A percentile compares a stretch with the other conserved stretches of the same genome.
phyloP scores from a whole-genome alignment of 139 green algal species.

The Haematococcus sp. region DNA sequence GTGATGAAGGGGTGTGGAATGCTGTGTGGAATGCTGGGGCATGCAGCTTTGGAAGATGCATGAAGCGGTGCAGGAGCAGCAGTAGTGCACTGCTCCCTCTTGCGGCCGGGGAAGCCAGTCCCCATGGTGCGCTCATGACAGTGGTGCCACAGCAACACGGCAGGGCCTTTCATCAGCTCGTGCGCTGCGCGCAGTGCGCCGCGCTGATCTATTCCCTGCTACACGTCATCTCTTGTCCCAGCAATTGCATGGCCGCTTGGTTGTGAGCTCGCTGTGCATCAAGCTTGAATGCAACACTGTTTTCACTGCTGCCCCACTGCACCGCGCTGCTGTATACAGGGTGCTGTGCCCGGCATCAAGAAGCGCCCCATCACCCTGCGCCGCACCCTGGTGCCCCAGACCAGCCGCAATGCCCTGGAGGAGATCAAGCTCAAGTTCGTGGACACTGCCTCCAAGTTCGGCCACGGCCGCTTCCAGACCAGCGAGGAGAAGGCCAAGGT shows the following conservation, averaged over 20 bases:
- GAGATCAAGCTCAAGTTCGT: conserved; percentile 97
- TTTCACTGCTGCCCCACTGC: not conserved
- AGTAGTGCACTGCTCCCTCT: conserved; percentile 13
- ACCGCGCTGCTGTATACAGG: conserved; percentile 45
- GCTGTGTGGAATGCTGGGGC: no score
- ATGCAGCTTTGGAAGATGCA: no score
- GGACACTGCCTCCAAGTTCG: conserved; percentile 98
- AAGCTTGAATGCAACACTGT: no score
- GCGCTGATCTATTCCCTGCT: conserved; percentile 23
- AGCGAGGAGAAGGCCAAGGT: conserved; percentile 87
- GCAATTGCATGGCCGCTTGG: no score
- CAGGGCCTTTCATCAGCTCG: conserved; percentile 20
- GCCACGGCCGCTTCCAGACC: conserved; percentile 99
- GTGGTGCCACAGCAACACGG: conserved; percentile 15
- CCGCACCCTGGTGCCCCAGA: conserved; percentile 90
- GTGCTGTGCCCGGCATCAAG: conserved; percentile 82
- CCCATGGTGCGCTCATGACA: conserved; percentile 18
- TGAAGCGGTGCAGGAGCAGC: no score
- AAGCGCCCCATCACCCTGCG: conserved; percentile 97
- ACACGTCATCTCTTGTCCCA: not conserved
- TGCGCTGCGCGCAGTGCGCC: conserved; percentile 10
- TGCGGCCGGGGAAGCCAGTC: conserved; percentile 17
- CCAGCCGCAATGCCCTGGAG: conserved; percentile 86
- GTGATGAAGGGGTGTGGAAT: not conserved
- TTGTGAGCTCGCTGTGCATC: no score